Base-by-base conservation (phyloP, 805 yeast genomes). In the Komagataella pseudopastoris region DNA sequence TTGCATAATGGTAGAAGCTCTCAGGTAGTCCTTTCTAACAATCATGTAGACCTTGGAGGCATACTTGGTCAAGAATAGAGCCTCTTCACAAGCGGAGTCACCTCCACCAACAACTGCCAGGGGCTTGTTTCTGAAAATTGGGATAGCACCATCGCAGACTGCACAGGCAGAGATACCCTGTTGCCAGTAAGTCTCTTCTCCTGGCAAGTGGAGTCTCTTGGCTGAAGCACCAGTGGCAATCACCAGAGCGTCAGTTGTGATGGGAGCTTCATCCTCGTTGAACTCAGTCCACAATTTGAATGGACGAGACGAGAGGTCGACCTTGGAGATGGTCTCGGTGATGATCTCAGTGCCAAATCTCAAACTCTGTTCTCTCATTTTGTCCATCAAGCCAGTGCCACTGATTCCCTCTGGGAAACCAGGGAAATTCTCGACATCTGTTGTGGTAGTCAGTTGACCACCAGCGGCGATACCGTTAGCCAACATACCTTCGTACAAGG, bases 81-180 rank as follows among this genome's bases (percentile, higher is more conserved):
- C 99, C 74, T 93, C 99, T 74, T 93, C 99, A 70, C 98, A 95
- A 17, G 99, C 99, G 59, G 97, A 89, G 71, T 93, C 99, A 69
- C 99, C 99, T 59, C 99, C 99, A 54, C 99, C 99, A 59, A 93
- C 75, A 53, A 93, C 99, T 23, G 96, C 98, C 66, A 93, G 79
- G 45, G 99, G 98, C 71, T 89, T 86, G 77, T 93, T 86, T 77
- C 98, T 87, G 76, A 93, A 93, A 61, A 93, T 90, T 60, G 99
- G 99, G 49, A 93, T 95, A 39, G 99, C 99, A 71, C 99, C 99
- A 67, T 93, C 99, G 74, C 99, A 93, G 56, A 93, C 99, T 45
- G 99, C 99, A 76, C 99, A 93, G 16, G 99, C 99, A 59, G 96
- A 87, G 59, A 93, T 93, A 69, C 99, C 99, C 68, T 85, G 85